phyloP scores from a whole-genome alignment of 2,329 filamentous ascomycete species.

The Xylaria sp. region DNA sequence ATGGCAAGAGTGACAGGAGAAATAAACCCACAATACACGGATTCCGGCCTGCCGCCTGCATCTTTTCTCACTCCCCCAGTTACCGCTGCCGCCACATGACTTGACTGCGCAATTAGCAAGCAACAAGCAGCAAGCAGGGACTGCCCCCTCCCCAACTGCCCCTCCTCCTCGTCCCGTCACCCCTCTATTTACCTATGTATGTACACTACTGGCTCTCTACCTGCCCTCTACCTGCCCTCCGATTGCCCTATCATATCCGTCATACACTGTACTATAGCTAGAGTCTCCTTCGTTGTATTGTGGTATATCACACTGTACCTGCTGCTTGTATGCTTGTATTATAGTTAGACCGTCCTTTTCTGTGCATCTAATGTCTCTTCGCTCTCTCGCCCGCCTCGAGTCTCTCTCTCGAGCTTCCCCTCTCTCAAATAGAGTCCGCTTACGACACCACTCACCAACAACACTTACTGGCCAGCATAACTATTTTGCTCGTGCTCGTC shows the following conservation, averaged over 20 bases:
- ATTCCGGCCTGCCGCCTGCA: slow-evolving; percentile 3
- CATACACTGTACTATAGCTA: slow-evolving; percentile 31
- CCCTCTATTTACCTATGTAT: slow-evolving; percentile 38
- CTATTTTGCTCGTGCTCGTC: slow-evolving; percentile 36
- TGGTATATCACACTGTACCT: slow-evolving; percentile 9
- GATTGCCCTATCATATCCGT: slow-evolving; percentile 25
- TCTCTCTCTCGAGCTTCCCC: slow-evolving; percentile 42
- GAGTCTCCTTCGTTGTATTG: slow-evolving; percentile 23
- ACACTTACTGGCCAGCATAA: slow-evolving; percentile 34
- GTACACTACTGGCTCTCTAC: slow-evolving; percentile 24
- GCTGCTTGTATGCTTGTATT: slow-evolving; percentile 21
- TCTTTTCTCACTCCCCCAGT: slow-evolving; percentile 19
- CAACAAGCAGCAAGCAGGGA: slow-evolving; percentile 34
- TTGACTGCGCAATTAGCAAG: slow-evolving; percentile 29
- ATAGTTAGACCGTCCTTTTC: slow-evolving; percentile 28
- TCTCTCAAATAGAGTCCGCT: slow-evolving; percentile 40
- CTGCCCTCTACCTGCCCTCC: slow-evolving; percentile 10
- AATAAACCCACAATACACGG: slow-evolving; percentile 24
- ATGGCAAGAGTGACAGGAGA: slow-evolving; percentile 14
- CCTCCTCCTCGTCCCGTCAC: slow-evolving; percentile 31
- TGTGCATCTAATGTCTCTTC: slow-evolving; percentile 45
- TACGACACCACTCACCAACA: slow-evolving; percentile 34
- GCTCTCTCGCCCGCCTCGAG: slow-evolving; percentile 43
- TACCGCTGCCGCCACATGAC: slow-evolving; percentile 25
- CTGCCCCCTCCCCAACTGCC: slow-evolving; percentile 24